phyloP scores from a whole-genome alignment of 179 eudicot species.

The Beta macrorhiza region DNA sequence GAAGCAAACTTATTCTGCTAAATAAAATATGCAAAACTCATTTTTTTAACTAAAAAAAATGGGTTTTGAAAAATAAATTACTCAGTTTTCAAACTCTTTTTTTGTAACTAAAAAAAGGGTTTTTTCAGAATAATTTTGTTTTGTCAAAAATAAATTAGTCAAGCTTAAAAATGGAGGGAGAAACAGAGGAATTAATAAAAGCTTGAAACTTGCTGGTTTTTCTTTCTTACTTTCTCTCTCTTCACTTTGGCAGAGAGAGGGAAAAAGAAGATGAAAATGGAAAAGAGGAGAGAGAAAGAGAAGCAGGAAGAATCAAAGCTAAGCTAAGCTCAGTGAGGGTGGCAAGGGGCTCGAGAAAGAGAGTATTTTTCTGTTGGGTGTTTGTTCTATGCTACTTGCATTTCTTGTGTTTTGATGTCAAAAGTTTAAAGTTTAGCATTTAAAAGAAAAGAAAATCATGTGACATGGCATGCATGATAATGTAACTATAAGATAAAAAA shows the following conservation, averaged over 20 bases:
- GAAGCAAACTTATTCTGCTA: slow-evolving; percentile 18
- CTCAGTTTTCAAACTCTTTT: too few species aligned
- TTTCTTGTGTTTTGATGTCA: slow-evolving; percentile 20
- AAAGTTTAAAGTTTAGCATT: neutral
- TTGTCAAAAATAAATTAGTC: neutral
- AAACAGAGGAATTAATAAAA: slow-evolving; percentile 16
- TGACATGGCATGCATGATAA: too few species aligned
- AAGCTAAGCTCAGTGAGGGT: slow-evolving; percentile 9
- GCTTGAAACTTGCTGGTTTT: neutral
- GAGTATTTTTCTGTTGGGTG: neutral
- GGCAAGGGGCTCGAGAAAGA: slow-evolving; percentile 56
- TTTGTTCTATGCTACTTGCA: slow-evolving; percentile 12
- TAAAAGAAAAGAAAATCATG: neutral
- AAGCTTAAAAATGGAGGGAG: neutral
- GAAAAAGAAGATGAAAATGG: neutral
- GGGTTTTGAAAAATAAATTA: too few species aligned
- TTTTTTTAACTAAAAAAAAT: neutral
- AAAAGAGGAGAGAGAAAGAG: neutral
- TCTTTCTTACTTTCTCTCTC: neutral
- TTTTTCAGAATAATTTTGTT: neutral
- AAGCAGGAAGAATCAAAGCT: slow-evolving; percentile 21
- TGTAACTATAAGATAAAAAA: too few species aligned
- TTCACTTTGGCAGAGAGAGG: neutral
- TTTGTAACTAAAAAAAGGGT: neutral
- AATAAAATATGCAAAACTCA: slow-evolving; percentile 20